phyloP scores from a whole-genome alignment of 768 basidiomycete genomes.

The Russula vinacea region DNA sequence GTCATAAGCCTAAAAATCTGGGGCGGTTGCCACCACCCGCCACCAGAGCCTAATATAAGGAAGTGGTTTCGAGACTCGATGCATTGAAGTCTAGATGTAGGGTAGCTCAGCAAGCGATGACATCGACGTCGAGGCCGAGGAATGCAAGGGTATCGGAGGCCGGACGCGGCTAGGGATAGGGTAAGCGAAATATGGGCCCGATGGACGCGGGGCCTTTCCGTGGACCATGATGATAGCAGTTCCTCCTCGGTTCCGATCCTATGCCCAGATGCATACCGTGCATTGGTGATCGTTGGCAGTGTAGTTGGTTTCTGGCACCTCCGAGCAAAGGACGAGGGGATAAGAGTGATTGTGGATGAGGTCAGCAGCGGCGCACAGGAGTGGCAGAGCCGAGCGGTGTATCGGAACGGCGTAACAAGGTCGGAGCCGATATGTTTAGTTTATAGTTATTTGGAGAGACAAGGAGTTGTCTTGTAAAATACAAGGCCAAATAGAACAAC shows the following conservation, averaged over 20 bases:
- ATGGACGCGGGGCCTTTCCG: slow-evolving; percentile 36
- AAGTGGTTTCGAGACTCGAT: slow-evolving; percentile 25
- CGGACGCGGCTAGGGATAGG: slow-evolving; percentile 32
- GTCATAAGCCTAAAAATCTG: neutral
- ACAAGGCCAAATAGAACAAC: neutral
- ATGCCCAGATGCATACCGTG: neutral
- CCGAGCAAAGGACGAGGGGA: too few relatives aligned
- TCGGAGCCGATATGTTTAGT: neutral
- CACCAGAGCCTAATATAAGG: neutral
- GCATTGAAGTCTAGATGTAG: slow-evolving; percentile 24
- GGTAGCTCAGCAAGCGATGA: slow-evolving; percentile 42
- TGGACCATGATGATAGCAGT: neutral
- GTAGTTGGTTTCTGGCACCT: too few relatives aligned
- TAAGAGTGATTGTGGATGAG: too few relatives aligned
- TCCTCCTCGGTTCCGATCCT: neutral
- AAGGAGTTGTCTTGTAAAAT: slow-evolving; percentile 8
- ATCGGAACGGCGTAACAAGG: neutral
- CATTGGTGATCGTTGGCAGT: neutral
- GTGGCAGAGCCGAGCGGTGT: neutral
- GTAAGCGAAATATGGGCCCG: neutral
- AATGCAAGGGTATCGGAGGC: slow-evolving; percentile 35
- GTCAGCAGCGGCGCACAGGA: too few relatives aligned
- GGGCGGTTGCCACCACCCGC: neutral
- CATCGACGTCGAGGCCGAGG: slow-evolving; percentile 49
- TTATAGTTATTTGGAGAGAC: neutral